Conservation (phyloP, 164 flowering plant genomes). For the Vitis amurensis region DNA sequence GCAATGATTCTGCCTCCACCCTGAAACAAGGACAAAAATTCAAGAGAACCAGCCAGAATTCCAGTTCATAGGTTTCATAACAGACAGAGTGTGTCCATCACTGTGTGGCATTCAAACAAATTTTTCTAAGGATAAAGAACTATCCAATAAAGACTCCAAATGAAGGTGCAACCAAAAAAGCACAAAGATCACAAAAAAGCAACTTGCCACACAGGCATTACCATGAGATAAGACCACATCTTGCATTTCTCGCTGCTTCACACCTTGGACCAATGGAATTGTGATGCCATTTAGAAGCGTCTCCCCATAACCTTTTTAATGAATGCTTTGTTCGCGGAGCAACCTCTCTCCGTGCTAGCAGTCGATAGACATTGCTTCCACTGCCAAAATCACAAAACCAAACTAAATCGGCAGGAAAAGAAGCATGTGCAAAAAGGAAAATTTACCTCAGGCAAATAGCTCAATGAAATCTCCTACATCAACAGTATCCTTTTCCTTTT, state of each 20-base stretch:
- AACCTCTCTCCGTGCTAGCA: slow-evolving; percentile 74
- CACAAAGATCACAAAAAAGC: background rate
- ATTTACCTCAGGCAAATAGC: slow-evolving; percentile 3
- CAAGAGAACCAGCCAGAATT: background rate
- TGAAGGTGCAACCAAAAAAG: background rate
- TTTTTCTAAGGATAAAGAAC: too few relatives aligned
- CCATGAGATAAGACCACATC: slow-evolving; percentile 72
- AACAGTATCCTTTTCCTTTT: slow-evolving; percentile 6
- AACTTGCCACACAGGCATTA: slow-evolving; percentile 15
- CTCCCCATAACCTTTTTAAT: slow-evolving; percentile 55
- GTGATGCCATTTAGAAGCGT: slow-evolving; percentile 25
- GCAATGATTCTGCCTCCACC: slow-evolving; percentile 86
- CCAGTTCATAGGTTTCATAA: background rate
- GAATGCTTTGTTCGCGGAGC: slow-evolving; percentile 52
- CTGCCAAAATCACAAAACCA: slow-evolving; percentile 19
- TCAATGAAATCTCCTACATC: slow-evolving; percentile 8
- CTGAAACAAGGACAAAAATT: slow-evolving; percentile 33
- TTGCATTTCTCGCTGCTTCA: slow-evolving; percentile 53
- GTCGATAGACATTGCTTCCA: slow-evolving; percentile 53
- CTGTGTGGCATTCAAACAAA: too few relatives aligned
- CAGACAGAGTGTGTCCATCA: too few relatives aligned
- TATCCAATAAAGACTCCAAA: background rate
- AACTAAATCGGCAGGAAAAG: background rate
- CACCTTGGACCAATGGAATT: slow-evolving; percentile 26
- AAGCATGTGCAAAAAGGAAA: background rate